Evolutionary conservation across 2,329 filamentous ascomycete species (phyloP).

Genomic region (Leptographium flavum): DNA sequence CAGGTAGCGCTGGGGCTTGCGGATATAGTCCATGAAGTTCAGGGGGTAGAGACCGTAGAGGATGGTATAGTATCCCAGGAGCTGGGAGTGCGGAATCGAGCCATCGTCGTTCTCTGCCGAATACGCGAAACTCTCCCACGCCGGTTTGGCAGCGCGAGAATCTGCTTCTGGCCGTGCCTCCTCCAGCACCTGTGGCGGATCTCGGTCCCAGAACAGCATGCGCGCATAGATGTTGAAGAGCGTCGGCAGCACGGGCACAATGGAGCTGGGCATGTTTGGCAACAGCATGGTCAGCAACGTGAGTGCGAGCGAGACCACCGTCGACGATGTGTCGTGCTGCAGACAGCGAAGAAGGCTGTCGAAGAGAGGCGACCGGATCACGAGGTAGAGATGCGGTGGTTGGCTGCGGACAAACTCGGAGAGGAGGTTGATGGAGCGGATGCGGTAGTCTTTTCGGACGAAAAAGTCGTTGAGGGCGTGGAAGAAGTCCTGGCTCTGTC

Average conservation of each 20-base stretch:
- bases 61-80: conserved; percentile 66
- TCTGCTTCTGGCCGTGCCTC: conserved; percentile 22
- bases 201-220: conserved; percentile 62
- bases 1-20: conserved; percentile 66
- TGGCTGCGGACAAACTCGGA: conserved; percentile 61
- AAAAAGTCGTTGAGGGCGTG: conserved; percentile 50
- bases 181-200: conserved; percentile 24
- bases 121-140: conserved; percentile 52
- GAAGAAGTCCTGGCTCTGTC: conserved; percentile 43
- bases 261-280: conserved; percentile 62
- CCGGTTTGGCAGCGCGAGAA: conserved; percentile 1
- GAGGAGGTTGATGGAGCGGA: conserved; percentile 50
- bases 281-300: conserved; percentile 69
- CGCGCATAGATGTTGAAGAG: conserved; percentile 74
- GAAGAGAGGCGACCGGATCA: conserved; percentile 59
- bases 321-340: conserved; percentile 64
- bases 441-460: conserved; percentile 47
- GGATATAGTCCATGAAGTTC: conserved; percentile 76
- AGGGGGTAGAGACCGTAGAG: conserved; percentile 73
- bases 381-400: conserved; percentile 64
- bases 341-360: conserved; percentile 58
- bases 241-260: conserved; percentile 53
- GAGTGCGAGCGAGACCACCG: conserved; percentile 60
- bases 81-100: conserved; percentile 40
- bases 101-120: conserved; percentile 48